A percentile compares a stretch with the other conserved stretches of the same genome.
phyloP scores from a whole-genome alignment of 495 filamentous ascomycete species.

The Evernia prunastri region DNA sequence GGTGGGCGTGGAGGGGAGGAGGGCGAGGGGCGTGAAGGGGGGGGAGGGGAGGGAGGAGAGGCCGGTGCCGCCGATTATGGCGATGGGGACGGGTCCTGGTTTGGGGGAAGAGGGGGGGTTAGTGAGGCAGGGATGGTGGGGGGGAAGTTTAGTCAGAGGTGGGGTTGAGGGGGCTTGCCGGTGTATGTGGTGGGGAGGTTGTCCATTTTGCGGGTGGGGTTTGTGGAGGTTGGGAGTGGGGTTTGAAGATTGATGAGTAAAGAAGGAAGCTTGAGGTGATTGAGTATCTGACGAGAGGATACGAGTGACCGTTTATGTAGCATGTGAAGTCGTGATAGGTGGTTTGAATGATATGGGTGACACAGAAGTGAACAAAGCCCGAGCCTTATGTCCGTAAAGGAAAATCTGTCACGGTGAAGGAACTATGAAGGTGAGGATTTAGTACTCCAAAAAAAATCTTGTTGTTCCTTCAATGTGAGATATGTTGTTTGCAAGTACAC shows the following conservation, averaged over 20 bases:
- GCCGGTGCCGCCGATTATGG: slow-evolving; percentile 94
- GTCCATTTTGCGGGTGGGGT: slow-evolving; percentile 36
- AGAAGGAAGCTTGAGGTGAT: neutral
- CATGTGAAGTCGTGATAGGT: neutral
- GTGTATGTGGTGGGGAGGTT: slow-evolving; percentile 50
- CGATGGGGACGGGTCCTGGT: slow-evolving; percentile 74
- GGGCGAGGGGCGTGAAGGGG: slow-evolving; percentile 74
- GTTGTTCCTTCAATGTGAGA: neutral
- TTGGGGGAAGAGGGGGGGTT: slow-evolving; percentile 2
- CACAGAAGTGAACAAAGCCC: too few relatives aligned
- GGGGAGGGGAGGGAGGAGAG: slow-evolving; percentile 61
- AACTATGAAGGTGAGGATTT: neutral
- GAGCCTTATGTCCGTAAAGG: too few relatives aligned
- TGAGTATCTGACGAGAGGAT: neutral
- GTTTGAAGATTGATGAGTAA: neutral
- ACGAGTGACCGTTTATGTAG: neutral
- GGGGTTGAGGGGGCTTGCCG: slow-evolving; percentile 34
- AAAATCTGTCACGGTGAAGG: too few relatives aligned
- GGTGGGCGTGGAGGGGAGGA: slow-evolving; percentile 59
- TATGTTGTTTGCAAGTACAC: slow-evolving; percentile 1
- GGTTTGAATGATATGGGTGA: neutral
- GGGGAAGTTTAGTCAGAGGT: slow-evolving; percentile 21
- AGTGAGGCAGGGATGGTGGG: neutral
- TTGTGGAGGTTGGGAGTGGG: neutral
- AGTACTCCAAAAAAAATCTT: too few relatives aligned